phyloP scores from a whole-genome alignment of 2,329 filamentous ascomycete genomes.

The Pseudogymnoascus sp. region DNA sequence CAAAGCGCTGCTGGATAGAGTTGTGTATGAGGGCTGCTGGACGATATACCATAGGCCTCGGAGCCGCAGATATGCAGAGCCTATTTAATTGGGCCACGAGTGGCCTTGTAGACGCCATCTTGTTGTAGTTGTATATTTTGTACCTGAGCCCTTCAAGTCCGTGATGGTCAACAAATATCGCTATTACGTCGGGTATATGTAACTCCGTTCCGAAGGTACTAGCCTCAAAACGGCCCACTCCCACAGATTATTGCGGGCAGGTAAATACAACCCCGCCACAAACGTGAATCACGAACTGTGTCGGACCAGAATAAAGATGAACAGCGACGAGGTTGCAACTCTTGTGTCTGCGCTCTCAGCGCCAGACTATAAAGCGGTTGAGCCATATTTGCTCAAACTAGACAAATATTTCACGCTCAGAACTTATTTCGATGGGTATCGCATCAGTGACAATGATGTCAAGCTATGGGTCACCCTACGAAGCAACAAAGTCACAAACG shows the following conservation, averaged over 20 bases:
- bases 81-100: slow-evolving; percentile 28
- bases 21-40: slow-evolving; percentile 17
- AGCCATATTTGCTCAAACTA: slow-evolving; percentile 64
- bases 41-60: slow-evolving; percentile 11
- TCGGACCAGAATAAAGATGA: slow-evolving; percentile 36
- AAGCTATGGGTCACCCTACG: slow-evolving; percentile 78
- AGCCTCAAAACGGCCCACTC: background rate
- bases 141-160: background rate
- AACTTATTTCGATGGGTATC: slow-evolving; percentile 77
- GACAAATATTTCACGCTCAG: slow-evolving; percentile 83
- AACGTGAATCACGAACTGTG: slow-evolving; percentile 2
- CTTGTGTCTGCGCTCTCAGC: slow-evolving; percentile 43
- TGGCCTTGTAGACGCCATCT: slow-evolving; percentile 24
- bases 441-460: slow-evolving; percentile 65
- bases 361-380: slow-evolving; percentile 74
- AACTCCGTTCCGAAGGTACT: background rate
- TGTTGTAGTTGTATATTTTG: slow-evolving; percentile 11
- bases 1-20: slow-evolving; percentile 15
- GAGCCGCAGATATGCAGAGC: slow-evolving; percentile 15
- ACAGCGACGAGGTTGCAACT: slow-evolving; percentile 46
- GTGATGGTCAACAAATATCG: slow-evolving; percentile 1
- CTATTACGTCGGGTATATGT: background rate
- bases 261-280: slow-evolving; percentile 6
- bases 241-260: slow-evolving; percentile 7
- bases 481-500: slow-evolving; percentile 74